Conservation (phyloP, 2,329 filamentous ascomycete species). For the Neonectria punicea region DNA sequence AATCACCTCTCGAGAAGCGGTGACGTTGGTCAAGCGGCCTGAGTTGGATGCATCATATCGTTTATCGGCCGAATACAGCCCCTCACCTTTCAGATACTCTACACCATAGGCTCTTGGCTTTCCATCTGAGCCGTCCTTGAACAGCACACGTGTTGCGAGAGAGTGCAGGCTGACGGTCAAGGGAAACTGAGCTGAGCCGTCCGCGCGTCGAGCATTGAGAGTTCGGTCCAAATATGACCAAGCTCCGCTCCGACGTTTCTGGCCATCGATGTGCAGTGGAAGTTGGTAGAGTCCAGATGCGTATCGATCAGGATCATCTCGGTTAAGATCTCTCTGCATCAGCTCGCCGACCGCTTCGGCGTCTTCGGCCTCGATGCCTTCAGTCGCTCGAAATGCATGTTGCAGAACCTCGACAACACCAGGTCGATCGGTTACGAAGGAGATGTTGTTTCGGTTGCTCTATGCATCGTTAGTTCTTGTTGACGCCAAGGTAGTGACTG, state of each 20-base stretch:
- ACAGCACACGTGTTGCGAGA: conserved; percentile 50
- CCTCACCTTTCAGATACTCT: conserved; percentile 53
- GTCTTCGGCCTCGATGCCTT: conserved; percentile 33
- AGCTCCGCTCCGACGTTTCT: conserved; percentile 25
- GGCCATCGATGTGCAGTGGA: conserved; percentile 38
- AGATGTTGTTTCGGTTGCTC: conserved; percentile 37
- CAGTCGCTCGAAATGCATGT: conserved; percentile 16
- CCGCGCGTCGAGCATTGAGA: conserved; percentile 53
- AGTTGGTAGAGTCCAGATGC: conserved; percentile 45
- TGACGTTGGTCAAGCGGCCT: conserved; percentile 23
- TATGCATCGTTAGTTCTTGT: conserved; percentile 1
- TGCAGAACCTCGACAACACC: conserved; percentile 25
- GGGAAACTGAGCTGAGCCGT: conserved; percentile 58
- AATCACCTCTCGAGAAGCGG: conserved; percentile 36
- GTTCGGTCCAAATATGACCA: conserved; percentile 25
- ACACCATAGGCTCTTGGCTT: conserved; percentile 35
- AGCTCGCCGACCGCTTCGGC: conserved; percentile 38
- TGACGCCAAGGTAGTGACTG: too few relatives aligned
- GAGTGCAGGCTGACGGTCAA: conserved; percentile 52
- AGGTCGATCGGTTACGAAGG: conserved; percentile 26
- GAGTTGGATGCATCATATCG: conserved; percentile 25
- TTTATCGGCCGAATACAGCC: conserved; percentile 54
- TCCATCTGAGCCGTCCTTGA: conserved; percentile 35
- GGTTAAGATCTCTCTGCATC: conserved; percentile 46
- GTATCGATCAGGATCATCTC: conserved; percentile 39